A percentile compares a stretch with the other conserved stretches of the same genome.
Conservation (phyloP, 2,329 filamentous ascomycete genomes). For the Septoria petroselini region DNA sequence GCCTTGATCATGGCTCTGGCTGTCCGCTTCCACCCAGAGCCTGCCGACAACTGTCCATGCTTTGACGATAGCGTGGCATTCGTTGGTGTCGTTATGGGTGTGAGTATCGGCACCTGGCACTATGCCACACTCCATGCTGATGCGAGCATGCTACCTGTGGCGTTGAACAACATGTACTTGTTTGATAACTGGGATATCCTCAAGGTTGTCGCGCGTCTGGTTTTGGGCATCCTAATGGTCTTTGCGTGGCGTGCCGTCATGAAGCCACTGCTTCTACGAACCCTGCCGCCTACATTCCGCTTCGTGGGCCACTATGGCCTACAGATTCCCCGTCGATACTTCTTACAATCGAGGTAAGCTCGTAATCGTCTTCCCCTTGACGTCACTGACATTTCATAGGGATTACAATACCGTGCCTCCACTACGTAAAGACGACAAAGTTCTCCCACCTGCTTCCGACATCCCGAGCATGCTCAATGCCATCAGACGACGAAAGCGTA, state of each 20-base stretch:
- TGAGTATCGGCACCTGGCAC: conserved; percentile 81
- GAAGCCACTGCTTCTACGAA: conserved; percentile 76
- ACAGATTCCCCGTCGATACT: conserved; percentile 82
- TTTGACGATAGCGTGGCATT: conserved; percentile 96
- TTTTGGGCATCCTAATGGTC: conserved; percentile 77
- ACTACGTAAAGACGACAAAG: conserved; percentile 74
- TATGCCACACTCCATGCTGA: conserved; percentile 42
- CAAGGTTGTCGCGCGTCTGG: conserved; percentile 63
- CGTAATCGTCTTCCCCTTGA: background rate
- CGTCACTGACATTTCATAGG: conserved; percentile 28
- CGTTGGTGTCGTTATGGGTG: conserved; percentile 81
- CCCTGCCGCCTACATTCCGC: conserved; percentile 82
- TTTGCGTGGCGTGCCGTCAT: conserved; percentile 87
- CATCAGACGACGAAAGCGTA: conserved; percentile 75
- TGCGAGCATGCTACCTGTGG: background rate
- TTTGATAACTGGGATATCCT: conserved; percentile 61
- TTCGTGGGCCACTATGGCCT: conserved; percentile 76
- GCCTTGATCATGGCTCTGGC: conserved; percentile 66
- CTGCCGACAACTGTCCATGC: conserved; percentile 93
- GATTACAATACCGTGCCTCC: conserved; percentile 82
- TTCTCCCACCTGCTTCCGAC: conserved; percentile 85
- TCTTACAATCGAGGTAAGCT: conserved; percentile 72
- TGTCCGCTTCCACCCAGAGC: conserved; percentile 76
- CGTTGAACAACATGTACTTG: conserved; percentile 25
- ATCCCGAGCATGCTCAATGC: conserved; percentile 77